Evolutionary conservation across 2,329 filamentous ascomycete genomes (phyloP), one percentile per base, ranked within the genome.

Genomic region (Pezicula carpinea): DNA sequence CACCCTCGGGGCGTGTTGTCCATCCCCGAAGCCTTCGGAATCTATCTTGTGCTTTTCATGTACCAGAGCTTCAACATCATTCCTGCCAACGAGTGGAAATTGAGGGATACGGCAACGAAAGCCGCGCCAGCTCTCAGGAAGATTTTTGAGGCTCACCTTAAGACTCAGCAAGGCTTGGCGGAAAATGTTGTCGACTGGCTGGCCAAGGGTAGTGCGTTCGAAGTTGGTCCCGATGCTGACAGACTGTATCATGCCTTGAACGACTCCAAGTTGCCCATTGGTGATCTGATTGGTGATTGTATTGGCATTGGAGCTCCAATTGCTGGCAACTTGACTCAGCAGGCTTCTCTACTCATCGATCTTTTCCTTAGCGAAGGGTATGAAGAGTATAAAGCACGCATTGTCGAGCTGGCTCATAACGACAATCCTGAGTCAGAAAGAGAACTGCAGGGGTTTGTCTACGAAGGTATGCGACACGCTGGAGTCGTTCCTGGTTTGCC

Each of bases 1-100:
- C 77, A 80, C 43, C 77, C 80, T 3, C 77, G 73, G 54, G 85
- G 84, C 2, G 44, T 77, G 6, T 39, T 77, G 15, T 67, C 70
- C 1, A 55, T 72, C 14, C 64, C 71, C 11, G 69, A 77, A 50
- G 63, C 70, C 0, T 77, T 76, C 56, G 67, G 64, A 2, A 64
- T 66, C 15, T 73, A 66, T 55, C 62, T 73, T 5, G 66, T 68
- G 6, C 58, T 74, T 1, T 73, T 71, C 64, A 66, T 72, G 56
- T 78, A 76, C 59, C 73, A 77, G 50, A 69, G 65, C 64, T 76
- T 77, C 69, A 77, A 78, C 58, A 69, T 77, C 53, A 61, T 74
- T 34, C 73, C 74, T 1, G 57, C 45, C 15, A 69, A 71, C 31
- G 73, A 74, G 50, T 76, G 71, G 71, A 70, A 67, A 46, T 59